A percentile compares a stretch with the other conserved stretches of the same genome.
phyloP scores from a whole-genome alignment of 2,329 filamentous ascomycete species.

The Epichloe coenophiala region DNA sequence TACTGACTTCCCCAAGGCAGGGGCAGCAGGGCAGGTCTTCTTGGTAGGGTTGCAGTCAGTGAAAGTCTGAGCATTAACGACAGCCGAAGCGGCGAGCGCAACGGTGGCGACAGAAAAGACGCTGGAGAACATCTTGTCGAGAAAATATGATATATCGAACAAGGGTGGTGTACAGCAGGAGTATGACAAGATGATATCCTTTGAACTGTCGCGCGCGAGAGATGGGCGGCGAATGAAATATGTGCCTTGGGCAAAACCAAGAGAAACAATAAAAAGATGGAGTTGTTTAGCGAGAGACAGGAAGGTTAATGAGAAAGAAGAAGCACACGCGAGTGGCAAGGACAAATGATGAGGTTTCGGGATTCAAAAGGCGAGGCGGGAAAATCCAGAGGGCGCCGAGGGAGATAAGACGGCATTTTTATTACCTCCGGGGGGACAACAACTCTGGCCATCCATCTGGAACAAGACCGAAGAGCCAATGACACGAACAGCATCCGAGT shows the following conservation, averaged over 20 bases:
- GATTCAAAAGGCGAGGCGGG: background rate
- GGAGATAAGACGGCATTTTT: background rate
- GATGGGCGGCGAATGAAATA: background rate
- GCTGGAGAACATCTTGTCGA: slow-evolving; percentile 28
- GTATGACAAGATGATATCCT: background rate
- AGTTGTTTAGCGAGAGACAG: slow-evolving; percentile 2
- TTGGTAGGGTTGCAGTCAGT: slow-evolving; percentile 42
- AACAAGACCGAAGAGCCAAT: slow-evolving; percentile 1
- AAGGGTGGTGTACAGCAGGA: too few relatives aligned
- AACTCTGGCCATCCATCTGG: background rate
- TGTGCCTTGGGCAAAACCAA: background rate
- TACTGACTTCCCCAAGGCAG: slow-evolving; percentile 52
- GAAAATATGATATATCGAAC: background rate
- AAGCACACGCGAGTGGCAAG: background rate
- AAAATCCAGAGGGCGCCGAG: background rate
- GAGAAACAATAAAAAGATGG: background rate
- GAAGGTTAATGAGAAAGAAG: background rate
- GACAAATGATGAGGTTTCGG: background rate
- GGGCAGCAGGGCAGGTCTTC: slow-evolving; percentile 55
- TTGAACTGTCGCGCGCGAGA: background rate
- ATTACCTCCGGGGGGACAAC: slow-evolving; percentile 1
- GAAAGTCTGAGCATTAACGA: slow-evolving; percentile 42
- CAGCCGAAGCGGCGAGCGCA: slow-evolving; percentile 33
- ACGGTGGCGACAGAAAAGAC: slow-evolving; percentile 30
- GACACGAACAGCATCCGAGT: background rate